Base-by-base conservation (phyloP, 169 alveolate genomes). In the Neospora caninum region DNA sequence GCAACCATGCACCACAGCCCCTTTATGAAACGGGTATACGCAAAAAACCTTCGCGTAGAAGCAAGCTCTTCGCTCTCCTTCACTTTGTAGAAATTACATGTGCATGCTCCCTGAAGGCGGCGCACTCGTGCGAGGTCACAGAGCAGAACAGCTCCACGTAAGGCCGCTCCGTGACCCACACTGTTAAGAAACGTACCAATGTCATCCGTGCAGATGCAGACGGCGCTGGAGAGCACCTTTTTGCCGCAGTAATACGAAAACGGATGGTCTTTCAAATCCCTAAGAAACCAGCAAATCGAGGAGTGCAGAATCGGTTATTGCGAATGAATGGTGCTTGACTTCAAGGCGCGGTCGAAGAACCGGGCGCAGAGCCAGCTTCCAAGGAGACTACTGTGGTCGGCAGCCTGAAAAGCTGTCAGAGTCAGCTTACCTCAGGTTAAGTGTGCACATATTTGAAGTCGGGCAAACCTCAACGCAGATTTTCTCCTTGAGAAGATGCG, bases 131-230 rank as follows among this genome's bases (percentile, higher is more conserved):
- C 13, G 58, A 49, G 58, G 13, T 13, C 4, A 13, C 13, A 4
- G 58, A 4, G 13, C 58, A 4, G 13, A 49, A 49, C 58, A 13
- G 58, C 58, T 13, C 58, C 58, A 4, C 58, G 4, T 49, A 49
- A 49, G 58, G 58, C 13, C 22, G 58, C 58, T 49, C 58, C 58
- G 13, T 49, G 58, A 13, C 22, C 4, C 13, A 4, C 58, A 49
- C 73, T 64, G 73, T 16, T 27, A 29, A 64, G 34, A 9, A 27
- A 22, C 93, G 31, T 38, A 88, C 93, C 93, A 38, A 39, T 22
- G 84, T 88, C 93, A 38, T 88, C 93, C 7, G 84, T 88, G 64
- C 93, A 88, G 73, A 88, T 38, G 58, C 93, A 88, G 7, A 88
- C 84, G 49, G 34, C 49, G 27, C 7, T 34, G 64, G 34, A 22